Base-by-base conservation (phyloP, 2,329 filamentous ascomycete genomes). In the Decorospora gaudefroyi region DNA sequence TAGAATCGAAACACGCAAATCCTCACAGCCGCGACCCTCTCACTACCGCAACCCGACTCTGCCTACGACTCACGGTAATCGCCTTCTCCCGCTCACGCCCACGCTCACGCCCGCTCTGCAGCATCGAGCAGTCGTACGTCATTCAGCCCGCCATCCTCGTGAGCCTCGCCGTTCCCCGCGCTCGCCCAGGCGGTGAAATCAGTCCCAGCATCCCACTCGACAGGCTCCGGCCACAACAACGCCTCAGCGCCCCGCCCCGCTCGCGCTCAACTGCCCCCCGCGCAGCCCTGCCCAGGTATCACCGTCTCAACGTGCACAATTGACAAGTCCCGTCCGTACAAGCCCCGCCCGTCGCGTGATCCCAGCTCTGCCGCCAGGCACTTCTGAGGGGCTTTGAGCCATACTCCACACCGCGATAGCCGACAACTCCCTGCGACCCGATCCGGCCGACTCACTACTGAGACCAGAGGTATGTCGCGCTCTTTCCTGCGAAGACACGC, bases 341-440 rank as follows among this genome's bases (percentile, higher is more conserved):
- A 45, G 57, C 56, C 56, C 51, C 45, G 39, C 49, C 44, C 60
- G 64, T 68, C 66, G 62, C 64, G 64, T 65, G 59, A 58, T 64
- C 62, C 57, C 59, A 55, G 29, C 54, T 54, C 49, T 60, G 59
- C 65, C 61, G 60, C 53, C 58, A 59, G 61, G 64, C 57, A 58
- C 59, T 61, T 67, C 61, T 67, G 65, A 69, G 65, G 68, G 68
- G 66, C 68, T 69, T 68, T 49, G 66, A 68, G 68, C 68, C 68
- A 67, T 67, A 58, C 58, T 63, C 55, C 59, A 49, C 53, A 54
- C 59, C 48, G 54, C 61, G 51, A 62, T 53, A 57, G 55, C 53
- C 53, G 45, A 50, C 42, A 37, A 46, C 59, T 26, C 49, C 32
- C 55, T 47, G 53, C 49, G 34, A 47, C 49, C 42, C 33, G 46